Evolutionary conservation across 345 rosid genomes (phyloP), one percentile per base, ranked within the genome.

Genomic region (Gossypium raimondii): DNA sequence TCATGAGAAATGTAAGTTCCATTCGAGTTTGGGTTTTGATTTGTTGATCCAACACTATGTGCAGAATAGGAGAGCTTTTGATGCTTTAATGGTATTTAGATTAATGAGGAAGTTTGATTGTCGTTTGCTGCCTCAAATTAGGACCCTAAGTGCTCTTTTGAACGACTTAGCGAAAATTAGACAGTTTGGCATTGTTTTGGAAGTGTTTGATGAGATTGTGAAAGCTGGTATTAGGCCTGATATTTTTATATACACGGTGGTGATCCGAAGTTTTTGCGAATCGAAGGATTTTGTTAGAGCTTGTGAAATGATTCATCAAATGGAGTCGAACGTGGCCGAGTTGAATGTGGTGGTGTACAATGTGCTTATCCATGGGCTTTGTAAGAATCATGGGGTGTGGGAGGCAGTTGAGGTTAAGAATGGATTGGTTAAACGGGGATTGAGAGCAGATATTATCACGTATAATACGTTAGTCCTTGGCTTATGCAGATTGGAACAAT

Each of bases 311-410:
- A 75, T 95, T 78, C 38, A 5, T n/a, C 74, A 60, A 78, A 82
- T 91, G 91, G 97, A 90, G 77, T 80, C 70, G 17, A 77, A 22
- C 34, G 87, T 86, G n/a, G 82, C 81, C 50, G 85, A 82, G 58
- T 79, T 87, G 78, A 91, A 76, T 83, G 73, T 90, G 20, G 90
- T 92, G 56, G 76, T 84, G 17, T 93, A 89, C 76, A 94, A 92
- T 82, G 90, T 91, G 73, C 78, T 93, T 80, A 88, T 94, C 79
- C 87, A 89, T 76, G 94, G 97, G 60, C 89, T 95, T 59, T 95
- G 97, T 82, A 91, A 88, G 85, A 78, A 72, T 79, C 88, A 77
- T n/a, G 88, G 84, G 66, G 85, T 82, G 43, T 75, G 82, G 78
- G 94, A 91, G 79, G 99, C 98, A 7, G 17, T 90, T 53, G 86